Percentiles rank a stretch among this genome's conserved stretches.
phyloP scores from a whole-genome alignment of 805 yeast species.

The Candida quercuum region DNA sequence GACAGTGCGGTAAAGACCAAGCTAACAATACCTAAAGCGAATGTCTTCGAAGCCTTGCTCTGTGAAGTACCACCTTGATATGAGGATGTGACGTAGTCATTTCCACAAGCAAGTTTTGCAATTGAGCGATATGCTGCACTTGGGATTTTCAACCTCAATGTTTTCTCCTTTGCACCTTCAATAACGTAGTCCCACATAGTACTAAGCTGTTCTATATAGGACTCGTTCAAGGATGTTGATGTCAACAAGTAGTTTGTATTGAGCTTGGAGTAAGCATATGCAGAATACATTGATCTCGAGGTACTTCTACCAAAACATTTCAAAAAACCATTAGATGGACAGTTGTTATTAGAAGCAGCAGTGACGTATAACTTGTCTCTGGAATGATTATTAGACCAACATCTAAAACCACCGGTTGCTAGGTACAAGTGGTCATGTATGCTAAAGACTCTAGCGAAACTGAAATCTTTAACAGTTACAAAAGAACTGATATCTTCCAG shows the following conservation, averaged over 20 bases:
- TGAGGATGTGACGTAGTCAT: neutral
- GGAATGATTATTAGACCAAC: conserved; percentile 3
- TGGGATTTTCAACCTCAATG: conserved; percentile 4
- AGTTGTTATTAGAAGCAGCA: neutral
- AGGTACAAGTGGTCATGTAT: conserved; percentile 4
- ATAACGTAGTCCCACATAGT: neutral
- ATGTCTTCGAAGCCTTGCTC: neutral
- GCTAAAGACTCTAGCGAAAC: conserved; percentile 5
- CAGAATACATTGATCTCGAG: neutral
- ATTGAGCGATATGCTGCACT: neutral
- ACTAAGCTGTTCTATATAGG: neutral
- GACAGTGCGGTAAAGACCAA: neutral
- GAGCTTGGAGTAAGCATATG: conserved; percentile 2
- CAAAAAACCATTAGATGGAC: conserved; percentile 6
- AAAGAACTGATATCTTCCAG: neutral
- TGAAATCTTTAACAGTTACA: conserved; percentile 1
- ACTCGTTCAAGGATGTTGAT: conserved; percentile 1
- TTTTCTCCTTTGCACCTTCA: neutral
- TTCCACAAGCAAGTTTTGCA: neutral
- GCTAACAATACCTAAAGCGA: neutral
- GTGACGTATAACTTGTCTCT: neutral
- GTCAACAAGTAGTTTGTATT: conserved; percentile 2
- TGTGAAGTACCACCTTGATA: neutral
- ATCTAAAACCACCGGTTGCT: conserved; percentile 3
- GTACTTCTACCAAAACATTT: conserved; percentile 4